A percentile compares a stretch with the other conserved stretches of the same genome.
phyloP scores from a whole-genome alignment of 805 yeast genomes.

The Candida awuae region DNA sequence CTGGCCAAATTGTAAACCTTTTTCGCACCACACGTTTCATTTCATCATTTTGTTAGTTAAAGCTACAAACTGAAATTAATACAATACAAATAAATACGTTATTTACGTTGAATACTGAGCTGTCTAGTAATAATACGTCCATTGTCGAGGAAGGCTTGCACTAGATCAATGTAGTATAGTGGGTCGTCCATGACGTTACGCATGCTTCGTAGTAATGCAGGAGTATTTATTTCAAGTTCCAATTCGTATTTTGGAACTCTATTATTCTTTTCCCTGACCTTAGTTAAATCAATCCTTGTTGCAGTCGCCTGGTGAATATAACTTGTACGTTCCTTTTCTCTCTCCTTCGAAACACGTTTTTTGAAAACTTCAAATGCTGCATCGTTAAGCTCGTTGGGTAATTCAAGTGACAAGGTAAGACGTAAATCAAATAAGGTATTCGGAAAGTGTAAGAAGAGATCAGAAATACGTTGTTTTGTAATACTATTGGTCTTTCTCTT shows the following conservation, averaged over 20 bases:
- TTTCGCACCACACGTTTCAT: no score
- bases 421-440: constrained; percentile 71
- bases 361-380: constrained; percentile 46
- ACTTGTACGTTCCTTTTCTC: constrained; percentile 68
- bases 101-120: constrained; percentile 22
- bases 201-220: constrained; percentile 27
- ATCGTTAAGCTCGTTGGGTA: constrained; percentile 52
- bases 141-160: constrained; percentile 39
- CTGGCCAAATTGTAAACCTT: no score
- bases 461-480: constrained; percentile 66
- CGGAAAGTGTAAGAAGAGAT: constrained; percentile 65
- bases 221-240: constrained; percentile 29
- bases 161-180: constrained; percentile 36
- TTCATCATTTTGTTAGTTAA: no score
- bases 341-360: constrained; percentile 40
- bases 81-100: no score
- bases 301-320: constrained; percentile 68
- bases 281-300: constrained; percentile 65
- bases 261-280: constrained; percentile 33
- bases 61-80: no score
- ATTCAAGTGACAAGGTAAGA: constrained; percentile 67
- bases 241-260: constrained; percentile 26
- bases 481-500: constrained; percentile 62
- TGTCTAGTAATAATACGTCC: constrained; percentile 31
- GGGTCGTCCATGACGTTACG: constrained; percentile 29